Conservation (phyloP, 2,329 filamentous ascomycete species). For the Endothia cerciana region DNA sequence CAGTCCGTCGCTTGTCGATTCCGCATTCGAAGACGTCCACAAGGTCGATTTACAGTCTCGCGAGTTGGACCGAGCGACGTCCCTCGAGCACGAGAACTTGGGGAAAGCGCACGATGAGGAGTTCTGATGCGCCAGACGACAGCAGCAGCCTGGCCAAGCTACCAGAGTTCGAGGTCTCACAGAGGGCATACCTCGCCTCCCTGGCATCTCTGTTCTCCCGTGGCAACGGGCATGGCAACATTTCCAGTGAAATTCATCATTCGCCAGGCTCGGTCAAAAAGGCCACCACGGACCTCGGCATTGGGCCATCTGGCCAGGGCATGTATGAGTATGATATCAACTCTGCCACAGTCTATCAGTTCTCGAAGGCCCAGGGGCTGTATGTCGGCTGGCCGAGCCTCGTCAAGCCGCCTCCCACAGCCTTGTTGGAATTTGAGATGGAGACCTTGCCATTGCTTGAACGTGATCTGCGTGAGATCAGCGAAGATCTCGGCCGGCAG, state of each 20-base stretch:
- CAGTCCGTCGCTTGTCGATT: constrained; percentile 14
- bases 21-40: constrained; percentile 14
- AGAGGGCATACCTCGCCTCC: constrained; percentile 21
- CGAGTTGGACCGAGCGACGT: background rate
- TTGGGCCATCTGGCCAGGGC: background rate
- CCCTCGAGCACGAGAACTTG: background rate
- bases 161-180: constrained; percentile 10
- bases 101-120: background rate
- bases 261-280: constrained; percentile 13
- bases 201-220: constrained; percentile 15
- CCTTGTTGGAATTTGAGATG: constrained; percentile 24
- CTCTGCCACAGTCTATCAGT: constrained; percentile 15
- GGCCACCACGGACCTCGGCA: constrained; percentile 8
- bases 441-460: constrained; percentile 23
- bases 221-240: background rate
- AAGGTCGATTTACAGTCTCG: background rate
- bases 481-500: constrained; percentile 23
- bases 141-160: constrained; percentile 6
- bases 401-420: constrained; percentile 13
- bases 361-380: constrained; percentile 10
- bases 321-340: constrained; percentile 9
- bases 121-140: background rate
- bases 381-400: constrained; percentile 21
- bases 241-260: background rate
- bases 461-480: constrained; percentile 17